phyloP scores from a whole-genome alignment of 495 filamentous ascomycete species.

The Trichoderma gamsii region DNA sequence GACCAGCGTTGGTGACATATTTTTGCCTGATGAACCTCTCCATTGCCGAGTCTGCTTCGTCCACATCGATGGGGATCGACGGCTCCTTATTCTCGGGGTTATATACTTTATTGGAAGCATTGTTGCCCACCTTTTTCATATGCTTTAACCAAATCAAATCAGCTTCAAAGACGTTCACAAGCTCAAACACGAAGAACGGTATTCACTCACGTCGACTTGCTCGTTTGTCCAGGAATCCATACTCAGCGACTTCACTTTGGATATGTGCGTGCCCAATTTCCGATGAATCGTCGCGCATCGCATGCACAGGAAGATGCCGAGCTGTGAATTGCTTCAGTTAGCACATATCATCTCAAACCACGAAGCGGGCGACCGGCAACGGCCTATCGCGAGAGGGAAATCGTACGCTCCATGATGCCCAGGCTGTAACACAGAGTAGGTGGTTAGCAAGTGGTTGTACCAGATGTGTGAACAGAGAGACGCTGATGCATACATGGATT shows the following conservation, averaged over 20 bases:
- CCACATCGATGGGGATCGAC: conserved; percentile 75
- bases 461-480: conserved; percentile 14
- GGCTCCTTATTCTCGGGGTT: conserved; percentile 80
- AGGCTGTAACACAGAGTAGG: conserved; percentile 50
- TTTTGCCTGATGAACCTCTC: conserved; percentile 92
- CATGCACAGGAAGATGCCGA: conserved; percentile 92
- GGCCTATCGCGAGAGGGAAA: conserved; percentile 7
- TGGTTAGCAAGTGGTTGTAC: conserved; percentile 6
- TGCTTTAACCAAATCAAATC: conserved; percentile 45
- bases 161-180: background rate
- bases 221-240: conserved; percentile 96
- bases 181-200: background rate
- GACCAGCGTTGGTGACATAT: conserved; percentile 52
- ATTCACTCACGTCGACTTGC: conserved; percentile 76
- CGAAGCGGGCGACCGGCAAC: background rate
- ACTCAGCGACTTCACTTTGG: conserved; percentile 94
- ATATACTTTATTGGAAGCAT: conserved; percentile 73
- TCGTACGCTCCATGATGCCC: conserved; percentile 98
- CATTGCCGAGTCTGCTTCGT: conserved; percentile 88
- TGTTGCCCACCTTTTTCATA: conserved; percentile 89
- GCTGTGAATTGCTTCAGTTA: conserved; percentile 20
- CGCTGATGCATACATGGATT: conserved; percentile 76
- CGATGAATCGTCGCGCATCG: conserved; percentile 93
- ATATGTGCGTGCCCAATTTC: conserved; percentile 94
- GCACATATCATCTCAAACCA: conserved; percentile 8